These are phyloP conservation scores for Hibiscus tridactylites DNA, from an alignment of 345 rosid species.

Conservation along the genomic window DNA sequence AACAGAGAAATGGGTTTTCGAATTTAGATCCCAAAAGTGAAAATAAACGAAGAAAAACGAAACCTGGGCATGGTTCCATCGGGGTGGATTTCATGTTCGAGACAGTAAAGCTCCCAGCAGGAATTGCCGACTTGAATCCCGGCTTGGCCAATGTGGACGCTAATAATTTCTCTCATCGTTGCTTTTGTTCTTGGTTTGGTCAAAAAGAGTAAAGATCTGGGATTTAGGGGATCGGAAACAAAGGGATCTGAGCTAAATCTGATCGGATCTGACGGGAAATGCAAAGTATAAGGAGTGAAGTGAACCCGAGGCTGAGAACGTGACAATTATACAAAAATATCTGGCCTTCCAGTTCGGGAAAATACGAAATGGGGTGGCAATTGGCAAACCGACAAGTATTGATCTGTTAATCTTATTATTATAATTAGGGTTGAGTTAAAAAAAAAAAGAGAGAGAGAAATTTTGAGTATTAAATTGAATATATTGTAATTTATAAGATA, in stretches of 20 bases:
- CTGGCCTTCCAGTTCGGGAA: background rate
- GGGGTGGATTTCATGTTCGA: background rate
- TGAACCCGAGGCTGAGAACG: background rate
- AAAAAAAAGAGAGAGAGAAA: too few relatives aligned
- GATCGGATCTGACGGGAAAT: background rate
- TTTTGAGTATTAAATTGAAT: too few relatives aligned
- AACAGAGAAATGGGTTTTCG: background rate
- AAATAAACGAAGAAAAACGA: background rate
- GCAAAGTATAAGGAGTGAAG: background rate
- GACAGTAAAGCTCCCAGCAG: background rate
- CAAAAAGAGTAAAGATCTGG: background rate
- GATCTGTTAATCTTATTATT: too few relatives aligned
- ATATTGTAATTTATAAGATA: too few relatives aligned
- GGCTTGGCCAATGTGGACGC: background rate
- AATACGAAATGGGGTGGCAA: background rate
- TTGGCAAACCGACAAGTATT: background rate
- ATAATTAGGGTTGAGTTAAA: too few relatives aligned
- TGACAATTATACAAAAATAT: background rate
- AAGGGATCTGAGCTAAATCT: background rate
- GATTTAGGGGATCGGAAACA: background rate
- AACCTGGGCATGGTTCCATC: slow-evolving; percentile 1
- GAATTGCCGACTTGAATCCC: background rate
- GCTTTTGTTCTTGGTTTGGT: slow-evolving; percentile 10
- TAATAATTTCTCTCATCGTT: background rate
- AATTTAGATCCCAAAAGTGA: background rate